A percentile compares a stretch with the other conserved stretches of the same genome.
Evolutionary conservation across 768 basidiomycete genomes (phyloP).

Genomic region (Rhizopogon vesiculosus): DNA sequence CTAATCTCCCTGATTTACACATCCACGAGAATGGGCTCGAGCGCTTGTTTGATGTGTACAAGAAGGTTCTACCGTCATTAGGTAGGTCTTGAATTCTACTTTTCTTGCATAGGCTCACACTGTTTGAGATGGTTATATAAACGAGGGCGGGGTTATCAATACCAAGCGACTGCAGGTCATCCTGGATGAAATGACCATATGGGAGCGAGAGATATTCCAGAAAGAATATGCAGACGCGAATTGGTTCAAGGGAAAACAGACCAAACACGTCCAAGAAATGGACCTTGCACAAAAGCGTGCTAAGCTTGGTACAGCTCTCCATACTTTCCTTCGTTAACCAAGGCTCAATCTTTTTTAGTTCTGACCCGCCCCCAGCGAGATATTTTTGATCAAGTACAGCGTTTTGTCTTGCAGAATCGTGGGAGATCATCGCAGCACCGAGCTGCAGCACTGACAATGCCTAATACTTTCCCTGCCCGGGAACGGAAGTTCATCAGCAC

Average conservation of each 20-base stretch:
- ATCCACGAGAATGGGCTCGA: constrained; percentile 98
- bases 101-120: constrained; percentile 4
- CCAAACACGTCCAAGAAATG: constrained; percentile 62
- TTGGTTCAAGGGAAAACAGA: constrained; percentile 94
- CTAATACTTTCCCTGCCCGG: constrained; percentile 73
- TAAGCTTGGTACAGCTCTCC: constrained; percentile 52
- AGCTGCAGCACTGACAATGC: constrained; percentile 53
- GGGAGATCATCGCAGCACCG: constrained; percentile 21
- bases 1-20: constrained; percentile 93
- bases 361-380: constrained; percentile 70
- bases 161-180: constrained; percentile 78
- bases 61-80: constrained; percentile 78
- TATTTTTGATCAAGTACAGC: constrained; percentile 75
- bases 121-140: constrained; percentile 80
- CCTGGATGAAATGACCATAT: constrained; percentile 80
- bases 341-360: constrained; percentile 28
- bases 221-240: constrained; percentile 85
- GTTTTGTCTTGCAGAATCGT: constrained; percentile 57
- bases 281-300: constrained; percentile 55
- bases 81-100: constrained; percentile 33
- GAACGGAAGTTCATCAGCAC: constrained; percentile 78
- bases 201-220: constrained; percentile 90
- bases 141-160: constrained; percentile 83
- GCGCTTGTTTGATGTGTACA: constrained; percentile 91
- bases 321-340: not conserved